These are phyloP conservation scores for Neonectria sp. DNA, from an alignment of 2,329 filamentous ascomycete genomes.

Conservation along the genomic window DNA sequence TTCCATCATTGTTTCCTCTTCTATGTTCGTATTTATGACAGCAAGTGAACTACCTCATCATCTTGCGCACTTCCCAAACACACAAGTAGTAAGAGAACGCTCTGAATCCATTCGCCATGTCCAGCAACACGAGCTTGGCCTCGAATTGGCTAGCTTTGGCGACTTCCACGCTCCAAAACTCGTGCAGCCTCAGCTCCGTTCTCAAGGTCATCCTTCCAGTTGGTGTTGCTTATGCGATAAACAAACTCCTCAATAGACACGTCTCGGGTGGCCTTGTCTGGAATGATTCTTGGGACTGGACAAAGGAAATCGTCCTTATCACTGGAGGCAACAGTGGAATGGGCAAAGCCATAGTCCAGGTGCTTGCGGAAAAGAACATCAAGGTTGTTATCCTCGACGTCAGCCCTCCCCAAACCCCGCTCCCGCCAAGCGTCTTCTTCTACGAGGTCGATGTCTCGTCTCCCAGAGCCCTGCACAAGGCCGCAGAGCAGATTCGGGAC, in stretches of 20 bases:
- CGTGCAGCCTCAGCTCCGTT: background rate
- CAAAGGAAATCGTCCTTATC: slow-evolving; percentile 22
- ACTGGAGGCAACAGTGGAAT: slow-evolving; percentile 31
- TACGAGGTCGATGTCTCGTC: slow-evolving; percentile 31
- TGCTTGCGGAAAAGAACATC: slow-evolving; percentile 20
- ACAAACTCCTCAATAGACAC: background rate
- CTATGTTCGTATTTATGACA: background rate
- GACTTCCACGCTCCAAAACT: background rate
- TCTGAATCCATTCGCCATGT: background rate
- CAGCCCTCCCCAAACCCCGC: background rate
- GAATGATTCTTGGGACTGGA: slow-evolving; percentile 10
- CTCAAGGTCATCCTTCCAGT: background rate
- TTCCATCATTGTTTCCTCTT: background rate
- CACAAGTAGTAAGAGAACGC: background rate
- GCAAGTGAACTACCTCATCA: background rate
- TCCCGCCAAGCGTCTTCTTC: slow-evolving; percentile 16
- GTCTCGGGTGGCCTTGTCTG: background rate
- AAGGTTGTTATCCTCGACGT: slow-evolving; percentile 27
- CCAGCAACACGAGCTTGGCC: background rate
- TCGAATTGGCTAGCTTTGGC: background rate
- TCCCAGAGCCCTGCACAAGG: slow-evolving; percentile 16
- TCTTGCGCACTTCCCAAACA: too few relatives aligned
- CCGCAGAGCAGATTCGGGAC: slow-evolving; percentile 20
- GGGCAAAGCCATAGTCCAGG: slow-evolving; percentile 13
- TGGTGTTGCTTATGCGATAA: slow-evolving; percentile 10